phyloP scores from a whole-genome alignment of 805 yeast genomes.

The Ogataea ganodermae region DNA sequence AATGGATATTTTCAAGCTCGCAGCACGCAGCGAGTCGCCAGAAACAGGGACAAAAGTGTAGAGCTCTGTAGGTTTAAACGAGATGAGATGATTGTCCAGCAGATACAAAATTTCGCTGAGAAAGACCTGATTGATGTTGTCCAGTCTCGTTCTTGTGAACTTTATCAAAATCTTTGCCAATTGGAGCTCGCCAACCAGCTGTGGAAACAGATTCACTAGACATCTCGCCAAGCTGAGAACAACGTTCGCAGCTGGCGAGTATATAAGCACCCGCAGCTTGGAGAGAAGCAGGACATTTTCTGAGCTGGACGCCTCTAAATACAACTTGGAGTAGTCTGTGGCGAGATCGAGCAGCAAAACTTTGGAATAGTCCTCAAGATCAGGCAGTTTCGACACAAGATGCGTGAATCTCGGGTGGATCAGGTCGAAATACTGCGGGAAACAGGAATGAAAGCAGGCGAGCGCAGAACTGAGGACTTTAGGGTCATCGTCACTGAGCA shows the following conservation, averaged over 20 bases:
- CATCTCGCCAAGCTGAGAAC: slow-evolving; percentile 61
- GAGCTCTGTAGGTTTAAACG: slow-evolving; percentile 37
- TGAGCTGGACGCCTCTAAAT: slow-evolving; percentile 52
- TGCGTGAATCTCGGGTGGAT: slow-evolving; percentile 70
- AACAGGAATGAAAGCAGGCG: slow-evolving; percentile 52
- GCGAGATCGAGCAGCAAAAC: slow-evolving; percentile 58
- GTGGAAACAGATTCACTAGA: slow-evolving; percentile 58
- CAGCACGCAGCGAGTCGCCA: slow-evolving; percentile 48
- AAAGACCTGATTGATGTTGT: slow-evolving; percentile 12
- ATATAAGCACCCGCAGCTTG: slow-evolving; percentile 47
- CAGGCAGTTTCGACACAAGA: slow-evolving; percentile 38
- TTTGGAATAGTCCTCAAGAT: slow-evolving; percentile 77
- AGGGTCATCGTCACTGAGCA: slow-evolving; percentile 66
- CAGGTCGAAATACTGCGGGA: slow-evolving; percentile 59
- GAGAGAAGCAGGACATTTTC: slow-evolving; percentile 50
- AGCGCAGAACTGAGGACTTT: slow-evolving; percentile 73
- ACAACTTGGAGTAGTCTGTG: slow-evolving; percentile 64
- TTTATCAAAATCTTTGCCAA: slow-evolving; percentile 52
- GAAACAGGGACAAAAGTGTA: slow-evolving; percentile 59
- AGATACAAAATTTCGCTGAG: slow-evolving; percentile 26
- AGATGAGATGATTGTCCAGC: slow-evolving; percentile 38
- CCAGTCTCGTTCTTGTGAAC: slow-evolving; percentile 16
- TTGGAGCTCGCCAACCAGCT: slow-evolving; percentile 48
- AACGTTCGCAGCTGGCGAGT: slow-evolving; percentile 59
- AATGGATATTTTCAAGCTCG: slow-evolving; percentile 57